A percentile compares a stretch with the other conserved stretches of the same genome.
These are phyloP conservation scores for Luffa acutangula DNA, from an alignment of 306 rosid species.

Conservation along the genomic window DNA sequence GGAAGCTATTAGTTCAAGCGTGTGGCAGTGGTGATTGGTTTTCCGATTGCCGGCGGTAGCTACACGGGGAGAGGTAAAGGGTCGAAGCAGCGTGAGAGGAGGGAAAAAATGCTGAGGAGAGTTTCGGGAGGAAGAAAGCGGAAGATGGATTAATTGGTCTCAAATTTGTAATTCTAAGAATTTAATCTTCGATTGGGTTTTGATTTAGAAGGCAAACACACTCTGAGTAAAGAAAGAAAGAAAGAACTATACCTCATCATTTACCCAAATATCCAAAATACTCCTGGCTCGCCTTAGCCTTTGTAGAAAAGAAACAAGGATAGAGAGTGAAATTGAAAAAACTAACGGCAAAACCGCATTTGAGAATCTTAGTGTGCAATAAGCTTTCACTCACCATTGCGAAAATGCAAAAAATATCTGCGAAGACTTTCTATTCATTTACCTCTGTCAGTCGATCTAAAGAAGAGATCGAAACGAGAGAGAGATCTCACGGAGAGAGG, in stretches of 20 bases:
- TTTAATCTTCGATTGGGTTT: no score
- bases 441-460: slow-evolving; percentile 21
- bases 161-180: no score
- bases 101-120: no score
- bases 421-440: not conserved
- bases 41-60: no score
- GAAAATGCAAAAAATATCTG: slow-evolving; percentile 30
- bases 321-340: not conserved
- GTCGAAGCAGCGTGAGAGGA: no score
- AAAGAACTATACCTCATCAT: slow-evolving; percentile 2
- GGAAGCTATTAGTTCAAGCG: no score
- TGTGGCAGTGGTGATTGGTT: no score
- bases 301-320: slow-evolving; percentile 11
- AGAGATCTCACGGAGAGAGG: no score
- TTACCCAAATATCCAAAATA: slow-evolving; percentile 17
- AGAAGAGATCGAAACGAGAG: not conserved
- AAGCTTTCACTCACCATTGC: slow-evolving; percentile 21
- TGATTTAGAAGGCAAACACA: not conserved
- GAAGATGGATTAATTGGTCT: no score
- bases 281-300: slow-evolving; percentile 10
- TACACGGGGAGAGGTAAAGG: no score
- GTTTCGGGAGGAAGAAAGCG: no score
- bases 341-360: not conserved
- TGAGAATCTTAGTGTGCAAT: not conserved
- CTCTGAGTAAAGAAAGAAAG: not conserved